Evolutionary conservation across 202 grass and related monocot species (phyloP).

Genomic region (Setaria italica): DNA sequence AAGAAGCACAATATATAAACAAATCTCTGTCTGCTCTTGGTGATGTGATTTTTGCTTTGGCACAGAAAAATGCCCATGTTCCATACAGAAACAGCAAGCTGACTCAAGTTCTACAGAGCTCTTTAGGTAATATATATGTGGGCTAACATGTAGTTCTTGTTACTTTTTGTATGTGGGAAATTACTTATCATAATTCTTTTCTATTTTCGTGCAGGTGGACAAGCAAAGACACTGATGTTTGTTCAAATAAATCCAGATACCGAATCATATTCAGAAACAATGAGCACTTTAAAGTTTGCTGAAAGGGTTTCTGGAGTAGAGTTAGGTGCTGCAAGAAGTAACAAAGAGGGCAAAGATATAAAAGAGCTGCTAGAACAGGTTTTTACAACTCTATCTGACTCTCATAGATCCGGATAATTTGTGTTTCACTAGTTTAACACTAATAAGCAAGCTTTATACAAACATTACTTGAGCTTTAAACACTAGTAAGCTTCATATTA

Average conservation of each 20-base stretch:
- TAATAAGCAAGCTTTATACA: background rate
- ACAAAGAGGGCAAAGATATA: conserved; percentile 98
- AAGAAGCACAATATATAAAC: conserved; percentile 96
- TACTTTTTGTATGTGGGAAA: background rate
- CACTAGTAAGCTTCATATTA: background rate
- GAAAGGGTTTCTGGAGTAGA: conserved; percentile 99
- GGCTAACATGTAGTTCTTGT: background rate
- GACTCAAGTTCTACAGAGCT: conserved; percentile 99
- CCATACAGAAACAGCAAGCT: conserved; percentile 98
- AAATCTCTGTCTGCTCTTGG: conserved; percentile 96
- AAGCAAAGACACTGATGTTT: conserved; percentile 99
- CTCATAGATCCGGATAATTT: background rate
- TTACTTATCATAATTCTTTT: conserved; percentile 17
- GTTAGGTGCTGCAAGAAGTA: conserved; percentile 91
- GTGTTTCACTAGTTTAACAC: conserved; percentile 20
- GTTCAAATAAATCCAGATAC: conserved; percentile 94
- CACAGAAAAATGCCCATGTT: conserved; percentile 88
- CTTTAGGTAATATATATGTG: conserved; percentile 71
- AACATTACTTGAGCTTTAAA: background rate
- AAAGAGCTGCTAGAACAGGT: conserved; percentile 99
- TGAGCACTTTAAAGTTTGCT: conserved; percentile 99
- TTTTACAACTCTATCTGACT: background rate
- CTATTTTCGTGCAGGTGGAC: conserved; percentile 74
- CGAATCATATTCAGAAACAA: conserved; percentile 93
- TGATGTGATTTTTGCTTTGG: conserved; percentile 94